Percentiles rank a stretch among this genome's conserved stretches.
phyloP scores from a whole-genome alignment of 2,329 filamentous ascomycete genomes.

The Pseudopithomyces chartarum region DNA sequence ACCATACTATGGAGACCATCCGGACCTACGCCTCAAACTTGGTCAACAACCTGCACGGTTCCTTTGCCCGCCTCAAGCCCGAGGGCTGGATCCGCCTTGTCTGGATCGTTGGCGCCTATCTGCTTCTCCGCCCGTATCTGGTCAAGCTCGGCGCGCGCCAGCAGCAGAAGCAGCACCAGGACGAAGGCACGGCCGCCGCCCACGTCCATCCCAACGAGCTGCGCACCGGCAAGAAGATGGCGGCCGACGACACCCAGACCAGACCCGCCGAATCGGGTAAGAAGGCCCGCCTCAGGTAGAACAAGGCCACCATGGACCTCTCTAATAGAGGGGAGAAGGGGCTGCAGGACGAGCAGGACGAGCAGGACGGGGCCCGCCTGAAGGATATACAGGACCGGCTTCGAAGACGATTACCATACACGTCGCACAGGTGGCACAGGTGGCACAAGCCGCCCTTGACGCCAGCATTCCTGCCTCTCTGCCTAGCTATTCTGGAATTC shows the following conservation, averaged over 20 bases:
- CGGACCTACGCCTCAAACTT: slow-evolving; percentile 43
- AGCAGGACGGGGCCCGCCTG: slow-evolving; percentile 72
- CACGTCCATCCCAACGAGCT: slow-evolving; percentile 41
- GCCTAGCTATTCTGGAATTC: slow-evolving; percentile 26
- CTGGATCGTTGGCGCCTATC: slow-evolving; percentile 73
- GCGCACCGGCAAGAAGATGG: slow-evolving; percentile 46
- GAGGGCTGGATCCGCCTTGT: slow-evolving; percentile 68
- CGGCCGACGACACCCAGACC: slow-evolving; percentile 33
- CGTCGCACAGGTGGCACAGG: background rate
- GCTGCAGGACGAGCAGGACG: slow-evolving; percentile 62
- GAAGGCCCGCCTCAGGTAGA: slow-evolving; percentile 71
- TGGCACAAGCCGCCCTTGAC: background rate
- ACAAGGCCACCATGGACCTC: slow-evolving; percentile 68
- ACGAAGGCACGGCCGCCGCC: slow-evolving; percentile 53
- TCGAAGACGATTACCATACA: slow-evolving; percentile 26
- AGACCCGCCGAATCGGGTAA: slow-evolving; percentile 67
- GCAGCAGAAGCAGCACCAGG: slow-evolving; percentile 68
- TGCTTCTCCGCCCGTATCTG: slow-evolving; percentile 72
- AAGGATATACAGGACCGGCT: slow-evolving; percentile 77
- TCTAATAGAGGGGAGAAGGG: slow-evolving; percentile 64
- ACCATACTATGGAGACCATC: background rate
- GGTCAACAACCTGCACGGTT: slow-evolving; percentile 47
- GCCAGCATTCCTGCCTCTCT: background rate
- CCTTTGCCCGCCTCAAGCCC: slow-evolving; percentile 50
- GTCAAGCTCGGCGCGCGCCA: slow-evolving; percentile 68